Evolutionary conservation across 768 basidiomycete species (phyloP).

Genomic region (Boletus rufocinnamomeus): DNA sequence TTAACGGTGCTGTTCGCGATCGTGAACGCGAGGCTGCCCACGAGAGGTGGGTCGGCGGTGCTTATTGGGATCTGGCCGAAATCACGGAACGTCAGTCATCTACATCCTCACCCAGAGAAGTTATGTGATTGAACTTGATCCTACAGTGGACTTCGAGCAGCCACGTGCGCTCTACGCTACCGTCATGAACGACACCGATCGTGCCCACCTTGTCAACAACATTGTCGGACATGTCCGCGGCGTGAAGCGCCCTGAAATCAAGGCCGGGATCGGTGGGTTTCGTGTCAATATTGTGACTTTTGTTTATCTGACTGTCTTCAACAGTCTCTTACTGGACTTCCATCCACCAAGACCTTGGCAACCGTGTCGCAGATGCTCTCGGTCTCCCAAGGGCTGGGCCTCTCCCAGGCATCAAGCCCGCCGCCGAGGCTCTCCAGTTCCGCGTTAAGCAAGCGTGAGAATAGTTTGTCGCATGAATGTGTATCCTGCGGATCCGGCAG

Average conservation of each 20-base stretch:
- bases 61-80: constrained; percentile 67
- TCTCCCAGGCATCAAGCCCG: constrained; percentile 56
- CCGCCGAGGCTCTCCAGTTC: constrained; percentile 57
- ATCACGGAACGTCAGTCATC: constrained; percentile 73
- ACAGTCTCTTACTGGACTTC: constrained; percentile 78
- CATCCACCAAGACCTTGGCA: constrained; percentile 72
- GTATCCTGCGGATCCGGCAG: not conserved
- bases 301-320: constrained; percentile 4
- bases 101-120: not conserved
- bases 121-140: not conserved
- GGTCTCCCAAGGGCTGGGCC: constrained; percentile 58
- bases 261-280: constrained; percentile 64
- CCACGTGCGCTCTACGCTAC: constrained; percentile 68
- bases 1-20: constrained; percentile 45
- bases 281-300: not conserved
- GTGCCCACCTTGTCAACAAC: constrained; percentile 66
- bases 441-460: constrained; percentile 26
- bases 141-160: constrained; percentile 80
- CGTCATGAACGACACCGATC: constrained; percentile 64
- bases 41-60: constrained; percentile 74
- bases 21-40: constrained; percentile 47
- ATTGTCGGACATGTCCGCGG: constrained; percentile 60
- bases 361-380: constrained; percentile 78
- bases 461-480: not conserved
- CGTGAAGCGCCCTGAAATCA: constrained; percentile 63